Percentiles rank a stretch among this genome's conserved stretches.
These are phyloP conservation scores for Pseudophaeomoniella oleicola DNA, from an alignment of 2,329 filamentous ascomycete genomes.

Conservation along the genomic window DNA sequence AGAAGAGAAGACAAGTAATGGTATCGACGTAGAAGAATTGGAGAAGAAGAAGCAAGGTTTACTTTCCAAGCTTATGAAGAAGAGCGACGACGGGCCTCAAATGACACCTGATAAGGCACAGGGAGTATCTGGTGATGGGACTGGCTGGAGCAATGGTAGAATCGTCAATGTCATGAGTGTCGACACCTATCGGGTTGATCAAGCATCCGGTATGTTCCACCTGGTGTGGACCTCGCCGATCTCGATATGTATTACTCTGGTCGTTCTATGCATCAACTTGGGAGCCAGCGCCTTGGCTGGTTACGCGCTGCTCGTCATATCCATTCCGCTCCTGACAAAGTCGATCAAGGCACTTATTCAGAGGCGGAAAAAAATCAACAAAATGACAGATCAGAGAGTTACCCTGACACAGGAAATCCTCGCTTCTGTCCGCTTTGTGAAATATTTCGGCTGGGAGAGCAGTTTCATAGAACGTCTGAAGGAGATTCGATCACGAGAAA, in stretches of 20 bases:
- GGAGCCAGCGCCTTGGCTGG: conserved; percentile 81
- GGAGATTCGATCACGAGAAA: conserved; percentile 60
- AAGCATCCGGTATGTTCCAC: conserved; percentile 79
- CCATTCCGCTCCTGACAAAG: conserved; percentile 61
- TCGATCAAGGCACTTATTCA: conserved; percentile 65
- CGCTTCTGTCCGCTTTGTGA: conserved; percentile 84
- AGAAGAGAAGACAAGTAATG: conserved; percentile 33
- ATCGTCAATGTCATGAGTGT: conserved; percentile 91
- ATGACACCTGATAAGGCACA: conserved; percentile 24
- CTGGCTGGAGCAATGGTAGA: conserved; percentile 83
- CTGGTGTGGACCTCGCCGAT: conserved; percentile 80
- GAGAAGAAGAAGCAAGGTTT: conserved; percentile 25
- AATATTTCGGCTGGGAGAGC: conserved; percentile 90
- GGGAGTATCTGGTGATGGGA: conserved; percentile 51
- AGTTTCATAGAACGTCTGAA: conserved; percentile 67
- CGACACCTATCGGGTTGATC: conserved; percentile 84
- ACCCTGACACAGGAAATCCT: conserved; percentile 85
- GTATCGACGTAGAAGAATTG: conserved; percentile 28
- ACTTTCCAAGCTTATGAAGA: conserved; percentile 23
- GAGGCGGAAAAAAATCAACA: conserved; percentile 71
- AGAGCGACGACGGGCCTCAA: conserved; percentile 18
- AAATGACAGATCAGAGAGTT: conserved; percentile 83
- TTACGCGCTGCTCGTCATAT: conserved; percentile 66
- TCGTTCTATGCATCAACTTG: conserved; percentile 71
- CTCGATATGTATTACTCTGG: conserved; percentile 61